Evolutionary conservation across 257 asterid genomes (phyloP).

Genomic region (Scutellaria minor): DNA sequence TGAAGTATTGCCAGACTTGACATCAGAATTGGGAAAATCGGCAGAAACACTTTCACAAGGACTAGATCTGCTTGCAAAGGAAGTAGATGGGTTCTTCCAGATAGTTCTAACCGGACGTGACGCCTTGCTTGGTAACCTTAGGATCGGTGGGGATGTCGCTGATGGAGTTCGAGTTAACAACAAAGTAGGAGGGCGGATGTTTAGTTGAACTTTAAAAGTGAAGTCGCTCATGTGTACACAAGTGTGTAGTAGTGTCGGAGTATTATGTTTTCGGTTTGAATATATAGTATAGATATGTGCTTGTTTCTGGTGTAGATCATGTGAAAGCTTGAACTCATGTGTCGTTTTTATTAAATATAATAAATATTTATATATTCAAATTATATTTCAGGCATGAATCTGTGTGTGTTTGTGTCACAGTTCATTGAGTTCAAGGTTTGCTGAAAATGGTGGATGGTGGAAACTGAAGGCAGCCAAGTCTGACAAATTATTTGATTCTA

Average conservation of each 20-base stretch:
- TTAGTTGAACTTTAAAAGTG: constrained; percentile 43
- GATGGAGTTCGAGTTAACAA: constrained; percentile 33
- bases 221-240: constrained; percentile 33
- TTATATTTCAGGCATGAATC: constrained; percentile 3
- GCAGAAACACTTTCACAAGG: constrained; percentile 58
- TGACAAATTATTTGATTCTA: constrained; percentile 6
- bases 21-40: constrained; percentile 49
- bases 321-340: constrained; percentile 37
- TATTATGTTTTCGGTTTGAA: constrained; percentile 33
- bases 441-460: neutral
- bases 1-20: constrained; percentile 40
- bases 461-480: constrained; percentile 36
- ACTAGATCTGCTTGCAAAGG: constrained; percentile 71
- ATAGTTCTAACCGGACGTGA: constrained; percentile 75
- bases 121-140: constrained; percentile 75
- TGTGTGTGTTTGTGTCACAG: too few species aligned
- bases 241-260: constrained; percentile 32
- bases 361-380: neutral
- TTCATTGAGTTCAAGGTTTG: neutral
- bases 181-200: constrained; percentile 41
- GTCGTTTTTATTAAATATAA: constrained; percentile 36
- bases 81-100: constrained; percentile 71
- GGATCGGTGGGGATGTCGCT: constrained; percentile 51
- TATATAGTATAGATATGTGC: constrained; percentile 28
- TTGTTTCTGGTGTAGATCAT: constrained; percentile 21